Evolutionary conservation across 2,329 filamentous ascomycete species (phyloP), one percentile per base, ranked within the genome.

Genomic region (Furcasterigmium furcatum): DNA sequence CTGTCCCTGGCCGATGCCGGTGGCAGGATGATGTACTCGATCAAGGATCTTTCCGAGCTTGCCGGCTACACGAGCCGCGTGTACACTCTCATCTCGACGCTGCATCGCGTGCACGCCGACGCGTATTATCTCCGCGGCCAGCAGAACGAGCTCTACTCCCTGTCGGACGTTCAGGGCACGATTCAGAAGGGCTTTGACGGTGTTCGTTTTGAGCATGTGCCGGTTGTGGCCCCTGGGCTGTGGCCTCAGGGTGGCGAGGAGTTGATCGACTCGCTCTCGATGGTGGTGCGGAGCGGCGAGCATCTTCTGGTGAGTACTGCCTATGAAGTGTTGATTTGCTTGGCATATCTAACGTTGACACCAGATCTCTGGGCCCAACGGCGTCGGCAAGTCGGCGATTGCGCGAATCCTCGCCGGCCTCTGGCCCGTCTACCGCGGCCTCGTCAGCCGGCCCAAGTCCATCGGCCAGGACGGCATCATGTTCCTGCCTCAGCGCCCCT

Each of bases 21-120:
- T 48, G 92, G 92, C 21, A 82, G 94, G 39, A 96, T 99, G 90
- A 99, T 99, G 94, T 99, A 99, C 73, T 94, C 88, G 51, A 95
- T 99, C 74, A 99, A 99, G 68, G 95, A 99, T 60, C 80, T 99
- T 29, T 91, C 91, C 2, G 94, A 99, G 63, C 76, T 99, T 27
- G 94, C 94, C 5, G 94, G 94, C 19, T 95, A 97, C 70, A 99
- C 94, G 1, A 96, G 90, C 47, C 84, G 94, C 38, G 91, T 99
- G 12, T 99, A 96, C 70, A 95, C 91, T 10, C 77, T 99, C 34
- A 95, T 99, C 59, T 92, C 91, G 38, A 96, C 94, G 0, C 79
- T 99, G 21, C 94, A 99, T 61, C 84, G 94, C 25, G 91, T 95
- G 2, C 91, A 99, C 59, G 91, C 94, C 41, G 81, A 91, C 58